Percentiles rank a stretch among this genome's conserved stretches.
These are phyloP conservation scores for Plasmopara muralis DNA, from an alignment of 352 stramenopile species.

Conservation along the genomic window DNA sequence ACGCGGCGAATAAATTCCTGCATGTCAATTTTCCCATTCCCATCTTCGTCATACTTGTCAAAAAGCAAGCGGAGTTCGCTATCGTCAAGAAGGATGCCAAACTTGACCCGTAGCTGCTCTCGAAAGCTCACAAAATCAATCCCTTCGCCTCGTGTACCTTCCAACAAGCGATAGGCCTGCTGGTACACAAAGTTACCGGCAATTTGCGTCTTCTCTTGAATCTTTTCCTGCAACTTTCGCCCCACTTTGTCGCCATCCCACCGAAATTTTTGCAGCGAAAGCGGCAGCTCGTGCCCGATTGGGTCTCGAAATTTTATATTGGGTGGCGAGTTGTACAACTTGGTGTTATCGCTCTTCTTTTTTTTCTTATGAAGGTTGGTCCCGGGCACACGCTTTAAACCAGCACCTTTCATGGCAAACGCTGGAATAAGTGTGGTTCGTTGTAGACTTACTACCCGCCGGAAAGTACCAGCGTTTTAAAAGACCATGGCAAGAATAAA, in stretches of 20 bases:
- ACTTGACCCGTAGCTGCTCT: constrained; percentile 69
- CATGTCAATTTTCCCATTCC: constrained; percentile 74
- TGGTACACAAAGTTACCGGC: constrained; percentile 82
- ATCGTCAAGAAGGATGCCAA: constrained; percentile 74
- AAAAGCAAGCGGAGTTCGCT: constrained; percentile 68
- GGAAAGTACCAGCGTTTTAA: background rate
- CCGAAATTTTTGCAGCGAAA: constrained; percentile 62
- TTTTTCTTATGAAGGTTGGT: constrained; percentile 22
- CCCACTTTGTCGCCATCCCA: constrained; percentile 79
- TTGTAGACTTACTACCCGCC: background rate
- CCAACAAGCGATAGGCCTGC: constrained; percentile 75
- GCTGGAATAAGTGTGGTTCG: no score
- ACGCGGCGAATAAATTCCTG: constrained; percentile 79
- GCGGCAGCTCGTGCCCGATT: constrained; percentile 45
- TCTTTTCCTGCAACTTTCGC: constrained; percentile 78
- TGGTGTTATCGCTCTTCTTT: constrained; percentile 15
- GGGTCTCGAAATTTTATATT: constrained; percentile 62
- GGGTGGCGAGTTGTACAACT: constrained; percentile 37
- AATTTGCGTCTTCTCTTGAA: constrained; percentile 81
- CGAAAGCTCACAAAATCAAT: constrained; percentile 75
- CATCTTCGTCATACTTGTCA: constrained; percentile 79
- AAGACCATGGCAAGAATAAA: background rate
- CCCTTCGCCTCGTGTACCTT: constrained; percentile 59
- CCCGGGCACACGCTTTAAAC: constrained; percentile 28
- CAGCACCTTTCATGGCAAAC: constrained; percentile 30